Evolutionary conservation across 768 basidiomycete genomes (phyloP).

Genomic region (Leucosporidium creatinivorum): DNA sequence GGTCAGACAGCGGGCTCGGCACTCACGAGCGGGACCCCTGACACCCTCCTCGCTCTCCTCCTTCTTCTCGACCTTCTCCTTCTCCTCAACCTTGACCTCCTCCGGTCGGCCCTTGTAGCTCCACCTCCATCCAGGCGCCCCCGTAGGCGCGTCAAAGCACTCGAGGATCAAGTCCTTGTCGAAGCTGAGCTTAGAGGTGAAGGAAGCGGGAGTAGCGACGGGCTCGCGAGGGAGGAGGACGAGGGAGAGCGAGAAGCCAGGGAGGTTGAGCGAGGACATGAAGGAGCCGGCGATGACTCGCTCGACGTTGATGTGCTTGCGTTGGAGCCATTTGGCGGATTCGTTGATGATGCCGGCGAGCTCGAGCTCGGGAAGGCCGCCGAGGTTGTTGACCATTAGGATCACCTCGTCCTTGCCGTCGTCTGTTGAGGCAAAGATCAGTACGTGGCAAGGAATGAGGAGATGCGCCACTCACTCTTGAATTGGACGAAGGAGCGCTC

Average conservation of each 20-base stretch:
- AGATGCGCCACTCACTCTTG: constrained; percentile 11
- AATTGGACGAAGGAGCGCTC: constrained; percentile 45
- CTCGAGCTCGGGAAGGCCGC: constrained; percentile 38
- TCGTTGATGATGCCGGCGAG: constrained; percentile 35
- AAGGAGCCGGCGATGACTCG: constrained; percentile 35
- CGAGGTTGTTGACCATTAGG: constrained; percentile 45
- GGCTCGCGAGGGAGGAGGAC: constrained; percentile 42
- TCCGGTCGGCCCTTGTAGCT: constrained; percentile 24
- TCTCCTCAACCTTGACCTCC: constrained; percentile 10
- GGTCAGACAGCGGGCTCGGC: too few relatives aligned
- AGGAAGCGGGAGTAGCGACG: constrained; percentile 4
- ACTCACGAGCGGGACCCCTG: constrained; percentile 27
- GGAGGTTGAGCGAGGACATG: constrained; percentile 46
- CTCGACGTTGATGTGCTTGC: constrained; percentile 34
- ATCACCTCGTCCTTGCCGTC: constrained; percentile 41
- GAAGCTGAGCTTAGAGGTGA: constrained; percentile 25
- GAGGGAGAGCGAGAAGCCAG: constrained; percentile 45
- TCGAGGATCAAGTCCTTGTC: constrained; percentile 40
- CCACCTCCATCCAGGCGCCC: constrained; percentile 37
- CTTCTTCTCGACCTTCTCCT: neutral
- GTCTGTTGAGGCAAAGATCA: constrained; percentile 12
- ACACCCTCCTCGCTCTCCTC: neutral
- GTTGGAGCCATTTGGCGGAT: constrained; percentile 24
- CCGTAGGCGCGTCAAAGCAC: constrained; percentile 40
- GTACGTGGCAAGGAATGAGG: neutral